Evolutionary conservation across 2,329 filamentous ascomycete species (phyloP), one percentile per base, ranked within the genome.

Genomic region (Penicillium brasilianum): DNA sequence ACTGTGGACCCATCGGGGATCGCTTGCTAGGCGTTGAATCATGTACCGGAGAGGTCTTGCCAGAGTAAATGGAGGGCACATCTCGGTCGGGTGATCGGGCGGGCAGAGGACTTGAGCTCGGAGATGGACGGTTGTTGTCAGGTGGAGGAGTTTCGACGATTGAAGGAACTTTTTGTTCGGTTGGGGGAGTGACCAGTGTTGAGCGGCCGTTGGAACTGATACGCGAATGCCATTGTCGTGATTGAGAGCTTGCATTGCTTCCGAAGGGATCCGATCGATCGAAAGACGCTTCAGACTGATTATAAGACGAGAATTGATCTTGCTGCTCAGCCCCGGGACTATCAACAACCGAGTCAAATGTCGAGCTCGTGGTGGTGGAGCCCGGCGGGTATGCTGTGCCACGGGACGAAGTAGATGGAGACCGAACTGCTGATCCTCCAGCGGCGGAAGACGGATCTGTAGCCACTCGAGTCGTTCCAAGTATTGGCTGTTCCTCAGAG

Each of bases 91-190:
- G 82, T 54, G 82, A 75, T 54, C 77, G 74, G 34, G 69, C 70
- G 52, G 68, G 62, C 49, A 73, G 79, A 64, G 74, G 56, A 69
- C 67, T 61, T 67, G 78, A 52, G 52, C 51, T 64, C 22, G 65
- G 25, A 34, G 71, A 62, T 41, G 62, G 55, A 58, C 62, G 66
- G 43, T 58, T 64, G n/a, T 80, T 75, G 51, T 84, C 81, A 5
- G 78, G 71, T 1, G 85, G 79, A 14, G 87, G 85, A 1, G 89
- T 89, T 73, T 93, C 90, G 57, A 87, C 74, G 59, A 87, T 86
- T 54, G 85, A 80, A 11, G 85, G 85, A 14, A 87, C 78, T 22
- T 73, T 71, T 63, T 78, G 76, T 61, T 77, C 72, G 55, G 83
- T 81, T 13, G 82, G 78, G 36, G 84, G 81, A 57, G 82, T 73